Evolutionary conservation across 495 filamentous ascomycete species (phyloP), one percentile per base, ranked within the genome.

Genomic region (Aspergillus biplanus): DNA sequence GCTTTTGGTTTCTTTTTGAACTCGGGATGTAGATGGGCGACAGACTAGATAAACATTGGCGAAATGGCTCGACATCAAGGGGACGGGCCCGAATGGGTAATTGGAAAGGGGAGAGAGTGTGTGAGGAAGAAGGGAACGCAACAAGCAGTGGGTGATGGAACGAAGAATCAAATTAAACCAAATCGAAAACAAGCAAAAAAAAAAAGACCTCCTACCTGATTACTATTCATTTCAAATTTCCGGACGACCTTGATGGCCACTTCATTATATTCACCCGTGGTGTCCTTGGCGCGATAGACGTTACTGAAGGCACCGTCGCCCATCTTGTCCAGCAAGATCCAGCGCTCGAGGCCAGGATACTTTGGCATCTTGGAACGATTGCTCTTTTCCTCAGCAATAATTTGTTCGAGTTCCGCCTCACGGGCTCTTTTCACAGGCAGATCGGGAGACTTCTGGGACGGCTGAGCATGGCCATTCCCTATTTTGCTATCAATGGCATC

Each of bases 221-320:
- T 92, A 55, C 88, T 91, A 74, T 97, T 98, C 90, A 99, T 97
- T 79, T 99, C 96, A 71, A 90, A 99, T 78, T 99, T 99, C 60
- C 95, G 89, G 58, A 99, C 95, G 27, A 99, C 95, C 72, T 99
- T 99, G 84, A 99, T 98, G 49, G 95, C 95, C 15, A 95, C 92
- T 69, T 99, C 90, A 47, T 86, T 88, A 46, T 83, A 83, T 56
- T 89, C 79, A 21, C 88, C 87, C 5, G 77, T 80, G 35, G 79
- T 82, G 74, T 99, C 96, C 61, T 81, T 82, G 16, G 96, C 95
- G 4, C 91, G 87, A 74, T 97, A 99, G 59, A 99, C 95, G 64
- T 99, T 99, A 82, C 94, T 97, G 83, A 99, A 99, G 48, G 95
- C 95, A 56, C 95, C 95, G 68, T 99, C 95, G 57, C 95, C 95